These are phyloP conservation scores for Syzygium grande DNA, from an alignment of 345 rosid genomes.

Conservation along the genomic window DNA sequence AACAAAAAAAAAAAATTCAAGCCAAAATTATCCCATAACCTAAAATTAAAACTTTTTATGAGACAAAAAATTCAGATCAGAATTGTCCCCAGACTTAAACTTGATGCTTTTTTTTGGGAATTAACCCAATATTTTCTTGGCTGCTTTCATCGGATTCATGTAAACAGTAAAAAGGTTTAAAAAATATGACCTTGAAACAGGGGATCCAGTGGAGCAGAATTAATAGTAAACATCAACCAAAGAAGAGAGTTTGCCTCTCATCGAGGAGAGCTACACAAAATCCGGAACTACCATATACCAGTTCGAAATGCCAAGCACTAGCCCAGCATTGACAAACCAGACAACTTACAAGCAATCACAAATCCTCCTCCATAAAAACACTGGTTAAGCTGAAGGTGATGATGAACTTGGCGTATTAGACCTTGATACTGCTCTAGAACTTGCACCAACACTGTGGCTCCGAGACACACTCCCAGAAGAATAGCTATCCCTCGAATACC, in stretches of 20 bases:
- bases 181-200: not conserved
- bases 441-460: conserved; percentile 23
- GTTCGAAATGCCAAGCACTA: not conserved
- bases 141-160: not conserved
- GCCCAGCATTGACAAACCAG: not conserved
- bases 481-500: not conserved
- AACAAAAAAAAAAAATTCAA: too few species aligned
- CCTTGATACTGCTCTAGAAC: conserved; percentile 57
- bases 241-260: not conserved
- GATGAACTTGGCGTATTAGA: conserved; percentile 41
- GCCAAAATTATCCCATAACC: too few species aligned
- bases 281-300: not conserved
- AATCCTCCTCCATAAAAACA: not conserved
- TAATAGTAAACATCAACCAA: not conserved
- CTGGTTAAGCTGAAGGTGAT: conserved; percentile 14
- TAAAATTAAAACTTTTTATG: too few species aligned
- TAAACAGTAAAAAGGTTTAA: not conserved
- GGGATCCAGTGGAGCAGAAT: not conserved
- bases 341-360: not conserved
- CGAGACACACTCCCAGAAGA: not conserved
- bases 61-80: too few species aligned
- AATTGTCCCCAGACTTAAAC: too few species aligned
- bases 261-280: not conserved
- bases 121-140: too few species aligned
- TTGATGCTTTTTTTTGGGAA: too few species aligned